Percentiles rank a stretch among this genome's conserved stretches.
These are phyloP conservation scores for Hypericum androsaemum DNA, from an alignment of 345 rosid species.

Conservation along the genomic window DNA sequence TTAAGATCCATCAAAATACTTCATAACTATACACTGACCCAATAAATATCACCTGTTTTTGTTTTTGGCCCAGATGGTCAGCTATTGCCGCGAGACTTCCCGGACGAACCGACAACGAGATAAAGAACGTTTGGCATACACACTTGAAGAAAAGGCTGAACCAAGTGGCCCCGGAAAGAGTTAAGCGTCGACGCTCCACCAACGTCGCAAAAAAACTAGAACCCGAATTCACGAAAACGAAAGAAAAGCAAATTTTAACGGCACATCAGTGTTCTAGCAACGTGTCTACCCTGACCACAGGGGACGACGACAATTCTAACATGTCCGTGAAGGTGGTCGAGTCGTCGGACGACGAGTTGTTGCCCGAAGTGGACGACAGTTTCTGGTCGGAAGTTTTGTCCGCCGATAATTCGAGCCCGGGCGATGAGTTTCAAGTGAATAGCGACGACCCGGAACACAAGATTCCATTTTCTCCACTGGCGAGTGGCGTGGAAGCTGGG, in stretches of 20 bases:
- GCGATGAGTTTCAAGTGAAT: background rate
- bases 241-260: background rate
- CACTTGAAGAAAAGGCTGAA: slow-evolving; percentile 56
- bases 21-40: background rate
- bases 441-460: background rate
- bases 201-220: background rate
- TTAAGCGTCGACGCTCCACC: background rate
- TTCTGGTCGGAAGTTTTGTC: slow-evolving; percentile 7
- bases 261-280: background rate
- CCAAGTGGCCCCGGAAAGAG: slow-evolving; percentile 13
- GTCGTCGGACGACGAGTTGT: background rate
- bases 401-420: background rate
- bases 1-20: background rate
- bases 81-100: slow-evolving; percentile 72
- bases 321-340: background rate
- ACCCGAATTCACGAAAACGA: background rate
- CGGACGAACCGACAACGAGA: slow-evolving; percentile 81
- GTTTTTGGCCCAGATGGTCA: slow-evolving; percentile 48
- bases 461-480: background rate
- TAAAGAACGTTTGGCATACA: slow-evolving; percentile 81
- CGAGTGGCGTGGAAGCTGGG: no score
- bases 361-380: background rate
- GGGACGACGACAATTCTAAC: background rate
- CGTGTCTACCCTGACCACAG: background rate
- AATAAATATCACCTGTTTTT: background rate